These are phyloP conservation scores for Septoria linicola DNA, from an alignment of 2,329 filamentous ascomycete genomes.

Conservation along the genomic window DNA sequence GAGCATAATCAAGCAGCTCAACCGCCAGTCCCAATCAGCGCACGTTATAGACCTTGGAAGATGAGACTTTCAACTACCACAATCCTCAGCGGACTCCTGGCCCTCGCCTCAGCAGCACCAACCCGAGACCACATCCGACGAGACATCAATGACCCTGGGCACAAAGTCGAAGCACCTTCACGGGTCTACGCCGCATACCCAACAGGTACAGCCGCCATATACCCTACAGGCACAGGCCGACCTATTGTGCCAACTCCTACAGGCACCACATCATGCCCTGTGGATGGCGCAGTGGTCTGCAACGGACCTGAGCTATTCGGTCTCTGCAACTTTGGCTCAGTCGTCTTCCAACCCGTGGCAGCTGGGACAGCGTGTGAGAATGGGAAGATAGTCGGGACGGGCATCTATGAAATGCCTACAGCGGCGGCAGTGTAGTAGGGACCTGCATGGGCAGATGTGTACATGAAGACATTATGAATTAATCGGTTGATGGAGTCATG, in stretches of 20 bases:
- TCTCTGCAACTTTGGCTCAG: constrained; percentile 45
- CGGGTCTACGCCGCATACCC: neutral
- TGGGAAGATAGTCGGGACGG: constrained; percentile 23
- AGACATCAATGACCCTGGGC: constrained; percentile 2
- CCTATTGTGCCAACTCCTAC: neutral
- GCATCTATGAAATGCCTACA: constrained; percentile 12
- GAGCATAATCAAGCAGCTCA: too few relatives aligned
- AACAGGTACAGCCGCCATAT: neutral
- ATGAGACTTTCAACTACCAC: neutral
- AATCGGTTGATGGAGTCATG: neutral
- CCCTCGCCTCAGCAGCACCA: neutral
- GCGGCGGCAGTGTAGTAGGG: neutral
- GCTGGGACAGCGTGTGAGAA: constrained; percentile 43
- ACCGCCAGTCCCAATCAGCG: too few relatives aligned
- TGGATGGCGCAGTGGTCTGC: constrained; percentile 35
- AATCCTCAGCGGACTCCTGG: neutral
- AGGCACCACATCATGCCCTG: constrained; percentile 8
- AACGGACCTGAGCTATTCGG: constrained; percentile 44
- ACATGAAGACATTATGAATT: neutral
- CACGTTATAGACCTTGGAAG: too few relatives aligned
- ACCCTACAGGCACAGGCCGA: neutral
- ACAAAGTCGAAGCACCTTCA: neutral
- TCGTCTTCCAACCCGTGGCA: constrained; percentile 44
- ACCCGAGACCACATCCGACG: constrained; percentile 3
- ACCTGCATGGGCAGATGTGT: neutral